Base-by-base conservation (phyloP, 1,284 basidiomycete genomes). In the Ceratobasidium papillatum region DNA sequence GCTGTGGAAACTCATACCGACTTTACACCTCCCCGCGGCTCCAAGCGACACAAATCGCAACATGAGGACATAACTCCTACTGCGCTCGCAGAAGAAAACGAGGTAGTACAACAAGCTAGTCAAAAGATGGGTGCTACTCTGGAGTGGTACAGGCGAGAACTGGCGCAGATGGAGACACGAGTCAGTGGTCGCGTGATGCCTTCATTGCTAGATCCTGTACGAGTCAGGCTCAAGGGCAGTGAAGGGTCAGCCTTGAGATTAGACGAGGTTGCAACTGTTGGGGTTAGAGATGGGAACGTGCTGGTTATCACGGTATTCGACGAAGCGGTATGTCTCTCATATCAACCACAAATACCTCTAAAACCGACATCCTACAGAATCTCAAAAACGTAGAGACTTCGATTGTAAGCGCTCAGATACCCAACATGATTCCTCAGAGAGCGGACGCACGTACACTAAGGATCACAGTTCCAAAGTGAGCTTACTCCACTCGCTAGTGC, bases 381-480 rank as follows among this genome's bases (percentile, higher is more conserved):
- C 82, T 90, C 79, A 93, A 93, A 84, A 82, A 85, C 65, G 87
- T 93, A 56, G 92, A 94, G 80, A 85, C 87, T 77, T 91, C 87
- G 0, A 83, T 94, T 9, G 92, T 93, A 78, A 86, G 87, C 22
- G 89, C 91, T 8, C 90, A 91, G 77, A 82, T 94, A 58, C 89
- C 91, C 1, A 86, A 88, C 54, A 85, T 93, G 12, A 85, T 89
- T 0, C 92, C 92, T 4, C 93, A 94, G 78, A 85, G 85, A 74
- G 81, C 87, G 51, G 92, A 94, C 78, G 83, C 80, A 43, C 85
- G 89, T 47, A 94, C 93, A 1, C 86, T 94, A 77, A 91, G 87
- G 77, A 87, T 94, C 77, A 90, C 91, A 0, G 88, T 94, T 80
- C 90, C 92, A 45, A 93, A 90, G 92, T 93, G 77, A 27, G 86